These are phyloP conservation scores for Cystobasidium slooffiae DNA, from an alignment of 1,284 basidiomycete genomes.

Conservation along the genomic window DNA sequence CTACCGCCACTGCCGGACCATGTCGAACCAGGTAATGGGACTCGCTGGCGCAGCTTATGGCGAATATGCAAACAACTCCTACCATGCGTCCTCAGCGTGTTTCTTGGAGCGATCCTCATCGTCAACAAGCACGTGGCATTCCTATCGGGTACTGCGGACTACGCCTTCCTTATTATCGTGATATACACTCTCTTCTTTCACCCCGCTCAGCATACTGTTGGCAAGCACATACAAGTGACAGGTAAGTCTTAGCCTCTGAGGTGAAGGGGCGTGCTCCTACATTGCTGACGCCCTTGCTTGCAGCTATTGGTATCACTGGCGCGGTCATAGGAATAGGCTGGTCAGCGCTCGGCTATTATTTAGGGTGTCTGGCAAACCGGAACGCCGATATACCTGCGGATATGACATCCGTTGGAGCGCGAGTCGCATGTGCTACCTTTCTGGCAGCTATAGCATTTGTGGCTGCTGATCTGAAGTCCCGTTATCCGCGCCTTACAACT, in stretches of 20 bases:
- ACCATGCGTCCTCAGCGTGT: conserved; percentile 27
- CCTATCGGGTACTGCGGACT: conserved; percentile 32
- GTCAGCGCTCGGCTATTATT: conserved; percentile 29
- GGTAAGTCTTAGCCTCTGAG: background rate
- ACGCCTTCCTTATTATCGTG: conserved; percentile 38
- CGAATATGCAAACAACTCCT: background rate
- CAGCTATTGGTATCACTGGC: conserved; percentile 22
- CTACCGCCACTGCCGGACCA: conserved; percentile 5
- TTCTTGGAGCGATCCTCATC: conserved; percentile 26
- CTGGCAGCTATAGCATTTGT: conserved; percentile 34
- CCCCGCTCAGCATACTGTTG: conserved; percentile 26
- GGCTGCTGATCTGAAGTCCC: conserved; percentile 18
- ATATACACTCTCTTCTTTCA: conserved; percentile 41
- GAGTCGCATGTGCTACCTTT: conserved; percentile 13
- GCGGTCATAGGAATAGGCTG: conserved; percentile 26
- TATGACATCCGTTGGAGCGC: conserved; percentile 11
- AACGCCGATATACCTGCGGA: background rate
- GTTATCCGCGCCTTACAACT: conserved; percentile 22
- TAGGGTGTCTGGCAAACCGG: conserved; percentile 31
- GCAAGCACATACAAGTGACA: conserved; percentile 38
- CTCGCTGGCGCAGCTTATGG: background rate
- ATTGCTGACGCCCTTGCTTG: background rate
- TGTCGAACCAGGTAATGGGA: background rate
- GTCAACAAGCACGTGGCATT: conserved; percentile 31
- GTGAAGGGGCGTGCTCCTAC: background rate